Evolutionary conservation across 2,329 filamentous ascomycete species (phyloP).

Genomic region (Monilinia vaccinii-corymbosi): DNA sequence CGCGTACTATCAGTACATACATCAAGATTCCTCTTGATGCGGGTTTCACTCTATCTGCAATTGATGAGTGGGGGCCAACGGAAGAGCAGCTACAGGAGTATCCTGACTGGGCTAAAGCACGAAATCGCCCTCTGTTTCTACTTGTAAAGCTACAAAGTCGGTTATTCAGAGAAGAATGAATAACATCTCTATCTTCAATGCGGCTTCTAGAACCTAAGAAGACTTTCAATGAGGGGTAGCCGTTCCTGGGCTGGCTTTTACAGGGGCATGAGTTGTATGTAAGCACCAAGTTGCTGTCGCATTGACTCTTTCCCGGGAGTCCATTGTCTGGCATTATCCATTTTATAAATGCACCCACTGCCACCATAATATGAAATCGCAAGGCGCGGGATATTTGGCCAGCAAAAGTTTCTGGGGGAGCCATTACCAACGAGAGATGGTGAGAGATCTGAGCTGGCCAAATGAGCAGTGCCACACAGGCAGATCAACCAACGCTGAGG

Average conservation of each 20-base stretch:
- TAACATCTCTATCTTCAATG: neutral
- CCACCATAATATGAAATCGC: no score
- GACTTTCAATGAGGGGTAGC: neutral
- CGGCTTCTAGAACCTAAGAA: neutral
- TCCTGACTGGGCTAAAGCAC: conserved; percentile 25
- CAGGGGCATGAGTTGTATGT: neutral
- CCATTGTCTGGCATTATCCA: no score
- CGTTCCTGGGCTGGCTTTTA: neutral
- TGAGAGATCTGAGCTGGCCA: conserved; percentile 15
- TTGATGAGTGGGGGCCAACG: conserved; percentile 18
- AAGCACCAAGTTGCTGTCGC: neutral
- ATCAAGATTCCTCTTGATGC: conserved; percentile 14
- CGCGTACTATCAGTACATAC: conserved; percentile 32
- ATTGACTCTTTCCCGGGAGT: no score
- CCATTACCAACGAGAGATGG: conserved; percentile 17
- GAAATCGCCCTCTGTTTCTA: neutral
- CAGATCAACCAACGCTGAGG: conserved; percentile 16
- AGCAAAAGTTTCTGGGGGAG: conserved; percentile 13
- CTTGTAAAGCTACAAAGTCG: neutral
- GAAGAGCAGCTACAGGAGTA: conserved; percentile 21
- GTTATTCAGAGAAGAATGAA: neutral
- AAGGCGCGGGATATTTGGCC: conserved; percentile 18
- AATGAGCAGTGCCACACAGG: conserved; percentile 21
- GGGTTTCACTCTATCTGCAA: conserved; percentile 15
- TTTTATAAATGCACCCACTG: no score